phyloP scores from a whole-genome alignment of 2,329 filamentous ascomycete genomes.

The Botryotinia globosa region DNA sequence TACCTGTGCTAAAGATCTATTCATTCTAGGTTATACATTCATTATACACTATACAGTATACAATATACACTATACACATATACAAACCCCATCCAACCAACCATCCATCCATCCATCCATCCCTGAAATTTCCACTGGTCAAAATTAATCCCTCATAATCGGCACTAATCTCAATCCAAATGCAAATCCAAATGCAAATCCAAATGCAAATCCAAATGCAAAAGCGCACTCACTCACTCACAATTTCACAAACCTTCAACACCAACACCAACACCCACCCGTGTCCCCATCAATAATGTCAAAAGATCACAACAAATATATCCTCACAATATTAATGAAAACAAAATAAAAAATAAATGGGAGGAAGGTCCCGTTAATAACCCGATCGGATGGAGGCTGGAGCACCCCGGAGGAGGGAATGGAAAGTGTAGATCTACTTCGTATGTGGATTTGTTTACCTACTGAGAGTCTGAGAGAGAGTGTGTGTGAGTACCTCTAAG shows the following conservation, averaged over 20 bases:
- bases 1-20: too few relatives aligned
- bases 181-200: too few relatives aligned
- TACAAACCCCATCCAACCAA: too few relatives aligned
- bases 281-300: background rate
- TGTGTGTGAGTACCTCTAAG: too few relatives aligned
- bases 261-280: too few relatives aligned
- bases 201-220: background rate
- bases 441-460: too few relatives aligned
- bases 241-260: background rate
- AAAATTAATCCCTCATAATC: constrained; percentile 34
- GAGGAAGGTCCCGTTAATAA: background rate
- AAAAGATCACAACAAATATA: background rate
- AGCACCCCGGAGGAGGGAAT: background rate
- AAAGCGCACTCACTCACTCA: too few relatives aligned
- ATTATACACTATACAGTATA: too few relatives aligned
- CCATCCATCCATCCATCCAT: background rate
- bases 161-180: background rate
- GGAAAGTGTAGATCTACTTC: background rate
- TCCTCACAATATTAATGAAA: background rate
- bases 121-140: constrained; percentile 28
- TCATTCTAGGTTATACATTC: too few relatives aligned
- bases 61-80: background rate
- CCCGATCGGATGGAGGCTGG: constrained; percentile 2
- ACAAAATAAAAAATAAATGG: background rate
- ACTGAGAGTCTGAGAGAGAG: too few relatives aligned